phyloP scores from a whole-genome alignment of 345 rosid genomes.

The Cardamine chenopodiifolia region DNA sequence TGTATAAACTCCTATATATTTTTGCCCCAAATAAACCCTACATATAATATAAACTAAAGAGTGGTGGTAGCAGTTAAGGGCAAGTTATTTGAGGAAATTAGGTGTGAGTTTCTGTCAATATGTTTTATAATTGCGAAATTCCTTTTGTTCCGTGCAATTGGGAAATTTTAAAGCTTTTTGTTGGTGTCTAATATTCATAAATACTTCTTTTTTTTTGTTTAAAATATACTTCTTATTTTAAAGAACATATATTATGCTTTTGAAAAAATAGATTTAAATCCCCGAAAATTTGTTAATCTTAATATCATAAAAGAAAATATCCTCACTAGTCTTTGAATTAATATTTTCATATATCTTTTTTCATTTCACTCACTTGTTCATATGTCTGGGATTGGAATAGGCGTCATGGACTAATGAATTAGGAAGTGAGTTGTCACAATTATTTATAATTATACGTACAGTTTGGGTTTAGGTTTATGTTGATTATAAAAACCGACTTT shows the following conservation, averaged over 20 bases:
- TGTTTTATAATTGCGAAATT: constrained; percentile 1
- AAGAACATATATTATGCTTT: no score
- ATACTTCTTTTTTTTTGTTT: no score
- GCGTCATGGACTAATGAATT: constrained; percentile 1
- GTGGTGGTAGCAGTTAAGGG: constrained; percentile 18
- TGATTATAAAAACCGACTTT: background rate
- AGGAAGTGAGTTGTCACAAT: constrained; percentile 5
- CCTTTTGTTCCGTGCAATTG: background rate
- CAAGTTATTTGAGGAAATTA: constrained; percentile 32
- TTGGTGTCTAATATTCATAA: background rate
- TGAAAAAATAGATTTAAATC: background rate
- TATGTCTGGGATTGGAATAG: background rate
- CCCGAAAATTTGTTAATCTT: background rate
- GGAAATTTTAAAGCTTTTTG: background rate
- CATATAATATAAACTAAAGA: constrained; percentile 6
- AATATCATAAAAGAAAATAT: background rate
- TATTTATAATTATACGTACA: background rate
- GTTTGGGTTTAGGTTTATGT: background rate
- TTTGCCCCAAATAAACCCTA: no score
- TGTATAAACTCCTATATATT: background rate
- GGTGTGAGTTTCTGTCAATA: constrained; percentile 29
- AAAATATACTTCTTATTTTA: no score
- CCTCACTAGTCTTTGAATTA: background rate
- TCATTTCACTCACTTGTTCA: background rate
- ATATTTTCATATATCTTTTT: background rate